Evolutionary conservation across 2,329 filamentous ascomycete genomes (phyloP).

Genomic region (Cordyceps farinosa): DNA sequence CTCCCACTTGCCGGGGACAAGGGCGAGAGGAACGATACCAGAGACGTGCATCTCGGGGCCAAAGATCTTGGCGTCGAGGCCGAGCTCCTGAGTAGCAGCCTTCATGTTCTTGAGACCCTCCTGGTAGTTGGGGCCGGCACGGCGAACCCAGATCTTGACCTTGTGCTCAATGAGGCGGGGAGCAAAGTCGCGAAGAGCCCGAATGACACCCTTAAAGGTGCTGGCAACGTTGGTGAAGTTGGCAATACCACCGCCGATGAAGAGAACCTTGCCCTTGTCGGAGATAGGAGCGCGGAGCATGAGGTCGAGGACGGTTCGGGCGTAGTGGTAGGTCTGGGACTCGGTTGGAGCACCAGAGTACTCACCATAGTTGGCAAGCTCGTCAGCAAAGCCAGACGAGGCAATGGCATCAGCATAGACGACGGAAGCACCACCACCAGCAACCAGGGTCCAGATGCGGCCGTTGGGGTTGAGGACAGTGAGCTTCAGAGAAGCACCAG

Average conservation of each 20-base stretch:
- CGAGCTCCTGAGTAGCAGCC: constrained; percentile 87
- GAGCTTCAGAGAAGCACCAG: constrained; percentile 96
- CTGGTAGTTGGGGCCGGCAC: constrained; percentile 94
- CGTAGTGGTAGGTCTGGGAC: constrained; percentile 99
- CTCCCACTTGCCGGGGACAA: constrained; percentile 64
- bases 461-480: constrained; percentile 90
- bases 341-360: constrained; percentile 99
- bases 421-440: constrained; percentile 98
- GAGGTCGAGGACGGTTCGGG: constrained; percentile 91
- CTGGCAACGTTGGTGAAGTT: constrained; percentile 99
- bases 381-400: constrained; percentile 87
- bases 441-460: constrained; percentile 96
- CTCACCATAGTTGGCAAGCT: constrained; percentile 99
- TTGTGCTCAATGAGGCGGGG: constrained; percentile 90
- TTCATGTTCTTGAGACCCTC: constrained; percentile 99
- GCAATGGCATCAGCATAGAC: constrained; percentile 99
- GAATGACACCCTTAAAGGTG: constrained; percentile 99
- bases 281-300: constrained; percentile 87
- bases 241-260: constrained; percentile 99
- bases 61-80: constrained; percentile 65
- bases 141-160: constrained; percentile 92
- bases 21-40: constrained; percentile 91
- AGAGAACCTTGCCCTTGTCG: constrained; percentile 94
- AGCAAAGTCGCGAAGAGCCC: constrained; percentile 86
- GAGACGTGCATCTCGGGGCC: constrained; percentile 90